Evolutionary conservation across 2,329 filamentous ascomycete genomes (phyloP).

Genomic region (Trichophyton equinum): DNA sequence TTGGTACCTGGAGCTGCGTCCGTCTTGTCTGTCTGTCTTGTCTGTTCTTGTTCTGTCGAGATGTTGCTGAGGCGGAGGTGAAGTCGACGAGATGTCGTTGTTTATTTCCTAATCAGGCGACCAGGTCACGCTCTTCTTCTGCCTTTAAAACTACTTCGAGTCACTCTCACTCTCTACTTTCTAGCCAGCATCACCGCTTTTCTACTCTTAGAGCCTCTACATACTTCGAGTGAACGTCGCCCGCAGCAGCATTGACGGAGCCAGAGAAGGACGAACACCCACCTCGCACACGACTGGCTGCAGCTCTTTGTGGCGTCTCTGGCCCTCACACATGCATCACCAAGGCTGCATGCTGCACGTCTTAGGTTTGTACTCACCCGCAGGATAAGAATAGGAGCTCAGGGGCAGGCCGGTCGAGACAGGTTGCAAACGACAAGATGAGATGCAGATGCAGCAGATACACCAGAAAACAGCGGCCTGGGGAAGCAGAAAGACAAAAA

Average conservation of each 20-base stretch:
- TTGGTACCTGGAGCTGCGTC: neutral
- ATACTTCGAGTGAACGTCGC: neutral
- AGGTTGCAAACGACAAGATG: neutral
- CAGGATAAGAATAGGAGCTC: neutral
- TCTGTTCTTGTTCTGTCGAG: neutral
- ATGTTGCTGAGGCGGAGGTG: neutral
- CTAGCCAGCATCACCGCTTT: neutral
- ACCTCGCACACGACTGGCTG: neutral
- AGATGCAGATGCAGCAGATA: too few relatives aligned
- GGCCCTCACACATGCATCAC: conserved; percentile 3
- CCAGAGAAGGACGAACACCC: neutral
- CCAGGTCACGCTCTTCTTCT: neutral
- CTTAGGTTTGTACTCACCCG: neutral
- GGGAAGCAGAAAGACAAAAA: neutral
- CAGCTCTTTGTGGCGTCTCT: neutral
- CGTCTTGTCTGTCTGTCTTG: neutral
- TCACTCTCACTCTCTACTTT: neutral
- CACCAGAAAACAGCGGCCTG: neutral
- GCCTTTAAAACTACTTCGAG: neutral
- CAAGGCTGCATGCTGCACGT: neutral
- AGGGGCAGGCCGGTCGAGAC: neutral
- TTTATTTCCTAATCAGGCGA: neutral
- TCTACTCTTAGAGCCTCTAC: neutral
- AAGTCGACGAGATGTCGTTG: neutral
- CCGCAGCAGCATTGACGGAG: neutral